Base-by-base conservation (phyloP, 1,284 basidiomycete genomes). In the Peniophora sp. region DNA sequence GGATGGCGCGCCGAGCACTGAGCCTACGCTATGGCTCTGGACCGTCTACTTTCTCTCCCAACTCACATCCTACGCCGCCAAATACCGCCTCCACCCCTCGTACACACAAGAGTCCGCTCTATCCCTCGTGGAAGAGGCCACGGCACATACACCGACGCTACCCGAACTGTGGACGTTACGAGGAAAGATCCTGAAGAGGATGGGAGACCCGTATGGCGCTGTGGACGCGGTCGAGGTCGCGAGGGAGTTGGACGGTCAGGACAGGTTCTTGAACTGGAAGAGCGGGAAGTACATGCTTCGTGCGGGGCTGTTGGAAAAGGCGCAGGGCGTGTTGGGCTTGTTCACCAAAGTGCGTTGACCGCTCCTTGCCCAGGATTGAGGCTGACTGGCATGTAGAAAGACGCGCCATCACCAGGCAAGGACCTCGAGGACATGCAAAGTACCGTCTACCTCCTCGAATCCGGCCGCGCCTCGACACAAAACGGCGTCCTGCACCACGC, bases 371-470 rank as follows among this genome's bases (percentile, higher is more conserved):
- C 3, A 22, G 20, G 11, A 49, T 47, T 24, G 39, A 37, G 46
- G 42, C 27, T 11, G 8, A 45, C 20, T 24, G 36, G 32, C 10
- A 39, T 52, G 24, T 63, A 92, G 85, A 92, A 93, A 83, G 92
- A 93, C 61, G 88, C 92, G 12, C 62, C 77, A 0, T 76, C 79
- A 34, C 88, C 93, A 5, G 79, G 81, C 1, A 73, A 79, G 15
- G 97, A 99, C 67, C 70, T 99, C 47, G 84, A 94, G 57, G 96
- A 99, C 57, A 94, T 99, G 93, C 97, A 99, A 65, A 94, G 92
- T 39, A 63, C 95, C 24, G 81, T 94, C 62, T 97, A 92, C 71
- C 72, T 99, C 35, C 69, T 78, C 8, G 94, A 97, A 66, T 85
- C 93, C 60, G 96, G 83, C 0, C 78, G 88, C 52, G 78, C 87